Percentiles rank a stretch among this genome's conserved stretches.
Evolutionary conservation across 768 basidiomycete species (phyloP).

Genomic region (Mrakia frigida): DNA sequence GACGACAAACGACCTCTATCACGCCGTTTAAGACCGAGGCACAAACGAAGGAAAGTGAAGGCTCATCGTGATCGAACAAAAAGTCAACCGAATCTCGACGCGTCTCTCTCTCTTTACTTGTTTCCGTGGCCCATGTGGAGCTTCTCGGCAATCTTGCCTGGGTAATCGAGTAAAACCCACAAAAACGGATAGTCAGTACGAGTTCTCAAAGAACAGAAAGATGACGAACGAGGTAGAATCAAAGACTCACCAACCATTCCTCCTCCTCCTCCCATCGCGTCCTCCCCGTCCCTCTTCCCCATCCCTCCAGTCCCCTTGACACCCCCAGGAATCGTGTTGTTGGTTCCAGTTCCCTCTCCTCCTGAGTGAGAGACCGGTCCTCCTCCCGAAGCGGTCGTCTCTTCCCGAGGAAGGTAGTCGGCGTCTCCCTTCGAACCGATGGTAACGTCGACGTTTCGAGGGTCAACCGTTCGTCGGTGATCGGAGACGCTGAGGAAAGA

Average conservation of each 20-base stretch:
- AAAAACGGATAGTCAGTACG: background rate
- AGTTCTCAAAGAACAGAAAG: no score
- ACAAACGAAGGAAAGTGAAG: no score
- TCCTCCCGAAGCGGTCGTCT: background rate
- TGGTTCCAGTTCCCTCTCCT: background rate
- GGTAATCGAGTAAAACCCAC: background rate
- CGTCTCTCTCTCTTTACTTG: background rate
- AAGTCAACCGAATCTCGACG: background rate
- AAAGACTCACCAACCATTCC: background rate
- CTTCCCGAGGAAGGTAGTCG: background rate
- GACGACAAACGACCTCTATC: no score
- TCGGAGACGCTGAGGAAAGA: background rate
- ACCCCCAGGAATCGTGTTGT: background rate
- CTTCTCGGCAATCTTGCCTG: background rate
- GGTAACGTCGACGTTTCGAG: background rate
- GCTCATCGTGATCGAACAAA: no score
- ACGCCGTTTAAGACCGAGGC: no score
- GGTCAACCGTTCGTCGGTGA: background rate
- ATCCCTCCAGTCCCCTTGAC: constrained; percentile 14
- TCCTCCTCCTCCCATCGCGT: constrained; percentile 12
- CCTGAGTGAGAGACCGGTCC: background rate
- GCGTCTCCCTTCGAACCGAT: background rate
- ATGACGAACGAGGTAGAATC: no score
- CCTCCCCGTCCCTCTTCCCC: constrained; percentile 7
- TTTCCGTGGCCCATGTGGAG: constrained; percentile 9